Evolutionary conservation across 305 asterid species (phyloP).

Genomic region (Fraxinus sp.): DNA sequence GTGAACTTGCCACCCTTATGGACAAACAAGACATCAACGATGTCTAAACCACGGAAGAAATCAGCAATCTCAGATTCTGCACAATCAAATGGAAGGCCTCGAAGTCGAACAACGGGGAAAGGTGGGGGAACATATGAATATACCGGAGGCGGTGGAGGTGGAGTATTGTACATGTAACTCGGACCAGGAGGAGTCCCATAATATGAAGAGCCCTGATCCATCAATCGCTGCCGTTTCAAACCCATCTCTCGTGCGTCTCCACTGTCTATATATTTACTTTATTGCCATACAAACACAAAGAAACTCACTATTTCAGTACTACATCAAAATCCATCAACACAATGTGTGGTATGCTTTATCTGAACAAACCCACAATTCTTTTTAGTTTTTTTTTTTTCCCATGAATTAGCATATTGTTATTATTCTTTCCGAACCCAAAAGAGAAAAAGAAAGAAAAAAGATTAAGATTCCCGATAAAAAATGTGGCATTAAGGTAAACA

Average conservation of each 20-base stretch:
- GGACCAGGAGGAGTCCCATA: conserved; percentile 57
- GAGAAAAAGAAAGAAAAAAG: background rate
- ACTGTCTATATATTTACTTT: conserved; percentile 59
- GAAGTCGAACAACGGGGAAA: conserved; percentile 91
- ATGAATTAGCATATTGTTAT: background rate
- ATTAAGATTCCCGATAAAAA: background rate
- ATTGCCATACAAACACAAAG: conserved; percentile 12
- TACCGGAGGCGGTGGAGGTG: conserved; percentile 61
- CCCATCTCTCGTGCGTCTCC: conserved; percentile 89
- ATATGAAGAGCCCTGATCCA: conserved; percentile 76
- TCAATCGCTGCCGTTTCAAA: conserved; percentile 76
- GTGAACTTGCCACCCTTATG: conserved; percentile 75
- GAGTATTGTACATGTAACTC: conserved; percentile 67
- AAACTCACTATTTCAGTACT: conserved; percentile 23
- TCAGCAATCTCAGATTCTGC: conserved; percentile 74
- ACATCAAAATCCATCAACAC: background rate
- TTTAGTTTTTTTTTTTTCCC: background rate
- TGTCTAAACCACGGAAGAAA: conserved; percentile 77
- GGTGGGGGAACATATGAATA: conserved; percentile 74
- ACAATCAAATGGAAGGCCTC: conserved; percentile 92
- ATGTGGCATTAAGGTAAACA: background rate
- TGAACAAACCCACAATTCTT: background rate
- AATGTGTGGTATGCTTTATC: background rate
- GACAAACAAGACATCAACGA: conserved; percentile 75
- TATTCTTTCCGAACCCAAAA: background rate